These are phyloP conservation scores for Taphrina pruni DNA, from an alignment of 1,139 yeast genomes.

Conservation along the genomic window DNA sequence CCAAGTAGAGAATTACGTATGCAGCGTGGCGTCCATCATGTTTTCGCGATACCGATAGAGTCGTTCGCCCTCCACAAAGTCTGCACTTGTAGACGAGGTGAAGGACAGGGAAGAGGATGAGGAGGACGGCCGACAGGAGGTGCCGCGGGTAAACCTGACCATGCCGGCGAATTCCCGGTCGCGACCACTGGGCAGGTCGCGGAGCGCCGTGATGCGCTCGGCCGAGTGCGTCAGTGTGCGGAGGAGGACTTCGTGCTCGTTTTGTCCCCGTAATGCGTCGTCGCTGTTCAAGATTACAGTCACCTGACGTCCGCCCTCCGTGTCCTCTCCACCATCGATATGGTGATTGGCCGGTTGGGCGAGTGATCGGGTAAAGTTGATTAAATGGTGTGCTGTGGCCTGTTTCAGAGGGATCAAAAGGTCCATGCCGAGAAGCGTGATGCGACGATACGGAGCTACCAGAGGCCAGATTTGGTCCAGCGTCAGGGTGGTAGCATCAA, in stretches of 20 bases:
- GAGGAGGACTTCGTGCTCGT: slow-evolving; percentile 30
- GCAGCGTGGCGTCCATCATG: slow-evolving; percentile 24
- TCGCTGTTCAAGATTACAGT: slow-evolving; percentile 31
- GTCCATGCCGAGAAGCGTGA: slow-evolving; percentile 30
- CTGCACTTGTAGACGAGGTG: background rate
- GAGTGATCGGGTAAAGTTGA: slow-evolving; percentile 19
- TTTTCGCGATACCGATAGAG: slow-evolving; percentile 27
- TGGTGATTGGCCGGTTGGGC: background rate
- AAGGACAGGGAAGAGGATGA: no score
- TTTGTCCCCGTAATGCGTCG: slow-evolving; percentile 20
- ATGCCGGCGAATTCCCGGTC: slow-evolving; percentile 37
- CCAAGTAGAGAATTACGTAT: background rate
- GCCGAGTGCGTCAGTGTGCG: slow-evolving; percentile 24
- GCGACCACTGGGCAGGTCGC: slow-evolving; percentile 32
- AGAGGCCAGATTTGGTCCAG: slow-evolving; percentile 17
- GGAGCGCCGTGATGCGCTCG: slow-evolving; percentile 20
- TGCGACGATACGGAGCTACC: background rate
- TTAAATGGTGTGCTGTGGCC: slow-evolving; percentile 18
- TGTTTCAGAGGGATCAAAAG: slow-evolving; percentile 24
- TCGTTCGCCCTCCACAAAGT: slow-evolving; percentile 22
- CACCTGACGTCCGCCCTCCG: background rate
- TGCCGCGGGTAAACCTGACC: slow-evolving; percentile 32
- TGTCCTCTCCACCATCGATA: no score
- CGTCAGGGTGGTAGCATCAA: slow-evolving; percentile 36
- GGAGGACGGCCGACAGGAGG: background rate